phyloP scores from a whole-genome alignment of 805 yeast genomes.

The Pichia paraexigua region DNA sequence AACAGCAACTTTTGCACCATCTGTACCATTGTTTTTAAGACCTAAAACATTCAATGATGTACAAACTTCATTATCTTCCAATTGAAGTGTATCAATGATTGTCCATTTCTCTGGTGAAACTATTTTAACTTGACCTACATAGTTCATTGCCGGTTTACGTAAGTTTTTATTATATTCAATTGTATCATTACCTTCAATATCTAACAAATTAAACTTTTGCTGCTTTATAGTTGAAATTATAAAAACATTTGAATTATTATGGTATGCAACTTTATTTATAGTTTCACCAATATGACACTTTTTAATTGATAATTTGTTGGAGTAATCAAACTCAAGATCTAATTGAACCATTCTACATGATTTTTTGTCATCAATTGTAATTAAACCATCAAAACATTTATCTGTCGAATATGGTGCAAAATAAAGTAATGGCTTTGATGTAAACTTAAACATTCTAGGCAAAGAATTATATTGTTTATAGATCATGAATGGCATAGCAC shows the following conservation, averaged over 20 bases:
- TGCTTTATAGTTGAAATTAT: constrained; percentile 53
- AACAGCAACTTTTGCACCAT: constrained; percentile 31
- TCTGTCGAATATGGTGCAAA: constrained; percentile 43
- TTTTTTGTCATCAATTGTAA: constrained; percentile 62
- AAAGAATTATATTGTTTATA: constrained; percentile 55
- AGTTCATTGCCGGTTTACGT: constrained; percentile 45
- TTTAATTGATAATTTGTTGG: constrained; percentile 53
- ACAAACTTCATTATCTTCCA: constrained; percentile 62
- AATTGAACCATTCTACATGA: constrained; percentile 56
- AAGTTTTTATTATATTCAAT: constrained; percentile 44
- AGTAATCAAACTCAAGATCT: constrained; percentile 40
- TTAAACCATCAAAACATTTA: constrained; percentile 41
- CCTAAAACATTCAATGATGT: constrained; percentile 47
- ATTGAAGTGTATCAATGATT: constrained; percentile 59
- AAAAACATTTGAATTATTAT: constrained; percentile 55
- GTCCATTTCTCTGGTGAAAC: constrained; percentile 73
- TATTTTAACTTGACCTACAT: constrained; percentile 53
- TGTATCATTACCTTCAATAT: constrained; percentile 63
- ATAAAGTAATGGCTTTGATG: constrained; percentile 58
- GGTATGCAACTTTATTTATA: constrained; percentile 59
- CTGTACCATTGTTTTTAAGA: constrained; percentile 35
- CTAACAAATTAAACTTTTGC: constrained; percentile 55
- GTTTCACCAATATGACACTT: constrained; percentile 49
- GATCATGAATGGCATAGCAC: constrained; percentile 62
- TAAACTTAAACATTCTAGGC: constrained; percentile 60